Evolutionary conservation across 225 moss, liverwort and hornwort genomes (phyloP).

Genomic region (Antitrichia curtipendula): DNA sequence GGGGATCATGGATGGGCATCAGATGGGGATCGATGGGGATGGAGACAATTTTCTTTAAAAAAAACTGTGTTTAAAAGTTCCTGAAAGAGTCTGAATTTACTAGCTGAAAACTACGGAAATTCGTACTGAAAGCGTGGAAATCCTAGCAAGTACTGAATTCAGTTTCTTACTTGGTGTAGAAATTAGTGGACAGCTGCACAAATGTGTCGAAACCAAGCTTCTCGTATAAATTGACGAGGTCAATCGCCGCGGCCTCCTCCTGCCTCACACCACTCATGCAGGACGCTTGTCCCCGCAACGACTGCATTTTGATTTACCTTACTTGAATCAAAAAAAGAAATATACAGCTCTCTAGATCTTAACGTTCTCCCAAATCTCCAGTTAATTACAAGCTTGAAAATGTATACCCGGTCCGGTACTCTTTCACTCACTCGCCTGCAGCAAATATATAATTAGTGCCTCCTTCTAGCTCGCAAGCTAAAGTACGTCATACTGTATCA

Average conservation of each 20-base stretch:
- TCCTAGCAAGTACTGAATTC: background rate
- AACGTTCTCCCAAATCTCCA: background rate
- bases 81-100: too few relatives aligned
- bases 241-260: constrained; percentile 58
- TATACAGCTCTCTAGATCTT: background rate
- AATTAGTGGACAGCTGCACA: constrained; percentile 67
- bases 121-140: background rate
- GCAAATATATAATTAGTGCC: background rate
- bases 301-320: constrained; percentile 21
- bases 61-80: background rate
- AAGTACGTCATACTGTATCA: background rate
- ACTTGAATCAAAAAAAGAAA: too few relatives aligned
- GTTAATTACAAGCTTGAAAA: background rate
- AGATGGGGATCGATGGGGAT: background rate
- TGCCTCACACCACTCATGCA: constrained; percentile 61
- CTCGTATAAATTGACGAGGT: constrained; percentile 58
- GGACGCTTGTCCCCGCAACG: constrained; percentile 53
- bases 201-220: constrained; percentile 58
- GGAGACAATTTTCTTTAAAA: background rate
- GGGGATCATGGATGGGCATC: background rate
- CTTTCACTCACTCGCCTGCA: background rate
- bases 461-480: background rate
- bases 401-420: too few relatives aligned
- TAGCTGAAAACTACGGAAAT: background rate
- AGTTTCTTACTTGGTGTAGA: constrained; percentile 50